Conservation (phyloP, 768 basidiomycete genomes). For the Lentinus tigrinus region DNA sequence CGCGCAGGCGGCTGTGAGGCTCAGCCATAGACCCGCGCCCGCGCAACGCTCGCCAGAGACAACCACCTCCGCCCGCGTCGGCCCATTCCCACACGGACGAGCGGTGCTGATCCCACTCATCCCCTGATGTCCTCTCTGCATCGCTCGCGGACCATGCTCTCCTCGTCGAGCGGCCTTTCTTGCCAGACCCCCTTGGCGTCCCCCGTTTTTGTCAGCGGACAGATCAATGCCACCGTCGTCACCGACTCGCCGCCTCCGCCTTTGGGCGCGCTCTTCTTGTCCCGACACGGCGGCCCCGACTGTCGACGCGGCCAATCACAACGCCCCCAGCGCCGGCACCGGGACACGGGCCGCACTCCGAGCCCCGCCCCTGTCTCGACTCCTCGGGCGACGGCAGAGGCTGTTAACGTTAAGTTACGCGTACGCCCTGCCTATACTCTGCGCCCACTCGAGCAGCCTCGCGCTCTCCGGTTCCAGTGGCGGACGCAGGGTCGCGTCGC, state of each 20-base stretch:
- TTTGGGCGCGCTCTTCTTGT: background rate
- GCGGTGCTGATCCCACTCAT: background rate
- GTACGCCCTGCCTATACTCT: too few species aligned
- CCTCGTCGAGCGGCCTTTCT: background rate
- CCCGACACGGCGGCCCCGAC: background rate
- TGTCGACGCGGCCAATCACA: too few species aligned
- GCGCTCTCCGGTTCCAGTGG: too few species aligned
- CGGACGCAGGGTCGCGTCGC: too few species aligned
- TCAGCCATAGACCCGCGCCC: too few species aligned
- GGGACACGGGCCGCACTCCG: too few species aligned
- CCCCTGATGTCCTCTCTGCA: background rate
- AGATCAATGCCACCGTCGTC: conserved; percentile 16
- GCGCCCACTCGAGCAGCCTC: too few species aligned
- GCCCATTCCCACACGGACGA: background rate
- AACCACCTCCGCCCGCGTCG: background rate
- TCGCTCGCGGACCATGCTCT: background rate
- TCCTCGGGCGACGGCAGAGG: too few species aligned
- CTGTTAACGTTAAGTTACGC: too few species aligned
- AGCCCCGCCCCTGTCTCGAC: too few species aligned
- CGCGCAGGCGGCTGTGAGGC: too few species aligned
- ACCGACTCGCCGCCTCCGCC: background rate
- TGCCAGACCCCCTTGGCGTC: background rate
- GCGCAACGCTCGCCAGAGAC: background rate
- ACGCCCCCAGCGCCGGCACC: too few species aligned
- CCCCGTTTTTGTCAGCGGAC: background rate